Base-by-base conservation (phyloP, 352 stramenopile genomes). In the Aphanomyces astaci region DNA sequence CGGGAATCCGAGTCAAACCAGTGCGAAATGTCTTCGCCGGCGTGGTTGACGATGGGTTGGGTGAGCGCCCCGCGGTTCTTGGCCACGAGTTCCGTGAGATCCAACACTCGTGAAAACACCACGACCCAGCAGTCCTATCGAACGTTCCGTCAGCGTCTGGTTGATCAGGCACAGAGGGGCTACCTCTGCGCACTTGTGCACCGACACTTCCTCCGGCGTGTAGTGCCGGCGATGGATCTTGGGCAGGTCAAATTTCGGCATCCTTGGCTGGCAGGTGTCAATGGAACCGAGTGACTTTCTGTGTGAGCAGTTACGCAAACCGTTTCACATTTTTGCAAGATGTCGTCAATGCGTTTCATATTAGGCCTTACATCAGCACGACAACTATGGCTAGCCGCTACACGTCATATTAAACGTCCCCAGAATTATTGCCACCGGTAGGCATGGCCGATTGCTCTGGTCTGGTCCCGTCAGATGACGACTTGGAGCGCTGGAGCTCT, bases 1-100 rank as follows among this genome's bases (percentile, higher is more conserved):
- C 78, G 71, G 0, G 81, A 94, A 3, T 83, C 75, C 4, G 62
- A 32, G 33, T 96, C 83, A 68, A 98, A 98, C 92, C 92, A 98
- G 64, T 97, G 87, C 0, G 90, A 95, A 28, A 98, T 81, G 66
- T 98, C 90, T 32, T 91, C 80, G 4, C 90, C 91, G 25, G 92
- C 89, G 70, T 92, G 80, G 4, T 76, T 73, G 2, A 97, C 79
- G 4, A 98, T 73, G 46, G 85, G 83, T 56, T 96, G 79, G 5
- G 87, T 87, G 3, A 97, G 73, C 10, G 80, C 43, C 10, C 89
- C 82, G 68, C 70, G 70, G 39, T 96, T 80, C 4, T 82, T 72
- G 9, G 60, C 59, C 27, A 98, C 80, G 15, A 98, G 69, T 13
- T 77, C 60, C 1, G 87, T 86, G n/a, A 98, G 40, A 62, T 97